phyloP scores from a whole-genome alignment of 176 grass and related monocot species.

The Phragmites australis region DNA sequence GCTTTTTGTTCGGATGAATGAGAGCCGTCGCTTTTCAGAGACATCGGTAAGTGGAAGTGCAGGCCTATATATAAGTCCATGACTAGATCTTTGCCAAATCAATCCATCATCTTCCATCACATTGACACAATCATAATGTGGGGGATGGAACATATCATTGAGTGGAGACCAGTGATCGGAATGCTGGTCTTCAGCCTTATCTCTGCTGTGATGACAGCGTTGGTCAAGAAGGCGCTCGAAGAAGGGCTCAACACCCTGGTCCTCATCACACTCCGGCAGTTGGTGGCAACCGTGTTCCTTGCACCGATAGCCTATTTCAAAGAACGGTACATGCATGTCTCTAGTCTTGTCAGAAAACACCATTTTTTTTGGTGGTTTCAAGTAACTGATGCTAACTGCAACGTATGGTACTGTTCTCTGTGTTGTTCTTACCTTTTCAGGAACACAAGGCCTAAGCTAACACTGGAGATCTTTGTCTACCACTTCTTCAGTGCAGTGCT shows the following conservation, averaged over 20 bases:
- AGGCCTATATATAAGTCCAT: slow-evolving; percentile 10
- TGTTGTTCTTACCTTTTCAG: slow-evolving; percentile 27
- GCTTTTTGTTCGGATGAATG: not conserved
- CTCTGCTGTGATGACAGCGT: slow-evolving; percentile 60
- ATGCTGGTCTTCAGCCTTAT: slow-evolving; percentile 63
- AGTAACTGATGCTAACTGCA: not conserved
- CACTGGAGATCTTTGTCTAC: slow-evolving; percentile 60
- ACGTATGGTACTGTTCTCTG: not conserved
- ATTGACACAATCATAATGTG: not conserved
- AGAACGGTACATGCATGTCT: slow-evolving; percentile 55
- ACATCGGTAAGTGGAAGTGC: slow-evolving; percentile 9
- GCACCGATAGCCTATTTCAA: slow-evolving; percentile 70
- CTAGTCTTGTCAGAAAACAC: too few species aligned
- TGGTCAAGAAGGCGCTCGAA: slow-evolving; percentile 68
- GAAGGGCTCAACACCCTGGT: slow-evolving; percentile 67
- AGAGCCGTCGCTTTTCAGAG: slow-evolving; percentile 30
- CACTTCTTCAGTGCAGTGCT: slow-evolving; percentile 74
- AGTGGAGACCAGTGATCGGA: slow-evolving; percentile 45
- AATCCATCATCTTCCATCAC: not conserved
- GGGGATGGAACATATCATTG: slow-evolving; percentile 4
- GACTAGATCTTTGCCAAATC: not conserved
- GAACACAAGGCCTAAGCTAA: slow-evolving; percentile 81
- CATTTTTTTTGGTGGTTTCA: not conserved
- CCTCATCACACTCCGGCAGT: slow-evolving; percentile 65
- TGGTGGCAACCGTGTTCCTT: slow-evolving; percentile 67